Evolutionary conservation across 257 asterid species (phyloP).

Genomic region (Scutellaria barbata): DNA sequence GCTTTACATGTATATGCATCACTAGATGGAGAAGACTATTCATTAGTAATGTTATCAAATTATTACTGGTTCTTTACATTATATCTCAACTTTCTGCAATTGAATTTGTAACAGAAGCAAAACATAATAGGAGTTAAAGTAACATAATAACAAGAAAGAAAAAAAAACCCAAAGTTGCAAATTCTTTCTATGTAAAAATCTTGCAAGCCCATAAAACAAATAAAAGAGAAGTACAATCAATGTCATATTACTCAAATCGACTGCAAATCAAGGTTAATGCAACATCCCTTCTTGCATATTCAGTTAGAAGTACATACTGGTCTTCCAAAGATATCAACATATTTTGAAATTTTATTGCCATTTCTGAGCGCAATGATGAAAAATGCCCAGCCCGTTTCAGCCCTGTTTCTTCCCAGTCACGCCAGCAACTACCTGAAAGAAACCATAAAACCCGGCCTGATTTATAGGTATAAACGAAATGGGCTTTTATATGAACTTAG

Average conservation of each 20-base stretch:
- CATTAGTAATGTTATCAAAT: neutral
- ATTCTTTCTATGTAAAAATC: neutral
- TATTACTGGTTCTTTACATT: neutral
- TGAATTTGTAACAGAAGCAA: neutral
- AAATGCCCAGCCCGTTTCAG: constrained; percentile 27
- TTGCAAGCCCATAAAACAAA: neutral
- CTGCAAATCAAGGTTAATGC: constrained; percentile 14
- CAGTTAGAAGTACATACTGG: constrained; percentile 11
- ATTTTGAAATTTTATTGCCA: constrained; percentile 34
- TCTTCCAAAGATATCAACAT: constrained; percentile 4
- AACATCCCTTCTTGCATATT: constrained; percentile 21
- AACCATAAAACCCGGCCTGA: constrained; percentile 31
- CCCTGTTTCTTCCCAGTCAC: constrained; percentile 71
- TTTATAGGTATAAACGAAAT: neutral
- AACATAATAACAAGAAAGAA: neutral
- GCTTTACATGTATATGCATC: neutral
- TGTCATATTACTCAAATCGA: constrained; percentile 1
- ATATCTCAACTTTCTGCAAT: too few species aligned
- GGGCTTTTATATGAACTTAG: neutral
- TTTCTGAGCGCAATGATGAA: constrained; percentile 16
- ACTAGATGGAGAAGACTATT: neutral
- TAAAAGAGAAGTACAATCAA: neutral
- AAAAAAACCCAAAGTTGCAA: neutral
- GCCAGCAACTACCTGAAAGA: constrained; percentile 79
- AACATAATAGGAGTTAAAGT: neutral